These are phyloP conservation scores for Candida frijolesensis DNA, from an alignment of 1,139 yeast genomes.

Conservation along the genomic window DNA sequence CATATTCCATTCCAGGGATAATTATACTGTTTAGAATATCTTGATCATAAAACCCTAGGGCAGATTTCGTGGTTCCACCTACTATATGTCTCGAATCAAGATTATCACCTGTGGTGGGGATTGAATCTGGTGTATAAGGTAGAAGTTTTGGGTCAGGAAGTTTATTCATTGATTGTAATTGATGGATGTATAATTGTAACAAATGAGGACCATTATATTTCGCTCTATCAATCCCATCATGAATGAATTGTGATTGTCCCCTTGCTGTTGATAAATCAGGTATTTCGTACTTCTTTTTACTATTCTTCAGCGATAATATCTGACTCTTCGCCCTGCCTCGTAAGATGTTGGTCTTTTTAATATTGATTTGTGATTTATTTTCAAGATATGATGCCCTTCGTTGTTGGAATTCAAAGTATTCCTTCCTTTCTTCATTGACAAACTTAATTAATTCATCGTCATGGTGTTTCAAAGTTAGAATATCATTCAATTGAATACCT, in stretches of 20 bases:
- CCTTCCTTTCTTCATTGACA: constrained; percentile 1
- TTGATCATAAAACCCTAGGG: constrained; percentile 29
- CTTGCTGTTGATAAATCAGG: background rate
- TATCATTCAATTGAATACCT: constrained; percentile 16
- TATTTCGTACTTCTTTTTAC: background rate
- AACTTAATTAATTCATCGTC: constrained; percentile 5
- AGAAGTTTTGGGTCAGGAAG: constrained; percentile 39
- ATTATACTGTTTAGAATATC: constrained; percentile 36
- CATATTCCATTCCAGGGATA: constrained; percentile 40
- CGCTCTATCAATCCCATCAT: constrained; percentile 14
- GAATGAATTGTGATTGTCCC: constrained; percentile 6
- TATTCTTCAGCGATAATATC: background rate
- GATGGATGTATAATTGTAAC: constrained; percentile 32
- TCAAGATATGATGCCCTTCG: constrained; percentile 9
- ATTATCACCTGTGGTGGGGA: constrained; percentile 9
- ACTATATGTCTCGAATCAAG: constrained; percentile 8
- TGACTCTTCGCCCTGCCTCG: constrained; percentile 13
- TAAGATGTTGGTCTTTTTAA: background rate
- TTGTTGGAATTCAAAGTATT: constrained; percentile 5
- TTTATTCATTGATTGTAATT: constrained; percentile 26
- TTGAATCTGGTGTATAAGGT: constrained; percentile 28
- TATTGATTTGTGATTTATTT: constrained; percentile 6
- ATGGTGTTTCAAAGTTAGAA: constrained; percentile 2
- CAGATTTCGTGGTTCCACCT: constrained; percentile 5
- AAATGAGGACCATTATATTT: constrained; percentile 14